Evolutionary conservation across 2,329 filamentous ascomycete genomes (phyloP).

Genomic region (Leptographium radiaticola): DNA sequence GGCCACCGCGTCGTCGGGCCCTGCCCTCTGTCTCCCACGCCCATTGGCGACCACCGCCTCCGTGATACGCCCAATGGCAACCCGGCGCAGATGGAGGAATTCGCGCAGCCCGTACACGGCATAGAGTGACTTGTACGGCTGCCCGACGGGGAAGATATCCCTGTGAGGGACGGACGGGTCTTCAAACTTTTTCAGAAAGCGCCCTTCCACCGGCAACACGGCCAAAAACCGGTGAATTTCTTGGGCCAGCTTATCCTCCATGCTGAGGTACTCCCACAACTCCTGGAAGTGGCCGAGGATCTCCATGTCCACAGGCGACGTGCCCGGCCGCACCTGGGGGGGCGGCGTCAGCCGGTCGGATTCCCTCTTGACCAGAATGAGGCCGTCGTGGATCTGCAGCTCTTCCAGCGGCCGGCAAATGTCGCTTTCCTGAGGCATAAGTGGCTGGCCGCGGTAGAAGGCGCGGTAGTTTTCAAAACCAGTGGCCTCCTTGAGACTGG

Average conservation of each 20-base stretch:
- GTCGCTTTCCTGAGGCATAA: constrained; percentile 47
- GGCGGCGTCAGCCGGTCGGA: constrained; percentile 30
- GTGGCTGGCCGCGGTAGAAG: constrained; percentile 55
- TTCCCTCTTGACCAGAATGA: constrained; percentile 53
- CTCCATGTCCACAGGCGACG: constrained; percentile 58
- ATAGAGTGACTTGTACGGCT: constrained; percentile 63
- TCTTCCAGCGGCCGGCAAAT: constrained; percentile 52
- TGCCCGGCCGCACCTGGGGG: constrained; percentile 33
- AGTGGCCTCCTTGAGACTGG: constrained; percentile 52
- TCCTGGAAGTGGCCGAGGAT: constrained; percentile 73
- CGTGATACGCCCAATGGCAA: constrained; percentile 13
- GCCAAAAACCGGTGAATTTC: constrained; percentile 61
- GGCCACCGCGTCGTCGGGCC: too few relatives aligned
- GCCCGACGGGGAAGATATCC: constrained; percentile 53
- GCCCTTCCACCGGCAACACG: constrained; percentile 54
- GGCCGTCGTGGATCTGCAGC: constrained; percentile 49
- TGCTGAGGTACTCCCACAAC: constrained; percentile 66
- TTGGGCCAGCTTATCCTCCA: constrained; percentile 55
- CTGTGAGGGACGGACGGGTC: constrained; percentile 36
- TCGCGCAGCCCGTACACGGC: constrained; percentile 53
- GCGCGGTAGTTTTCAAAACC: constrained; percentile 65
- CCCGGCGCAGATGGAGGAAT: constrained; percentile 36
- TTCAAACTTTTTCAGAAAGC: constrained; percentile 46
- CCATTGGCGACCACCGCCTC: neutral
- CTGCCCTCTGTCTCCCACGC: neutral